These are phyloP conservation scores for Brassica carinata DNA, from an alignment of 345 rosid species.

Conservation along the genomic window DNA sequence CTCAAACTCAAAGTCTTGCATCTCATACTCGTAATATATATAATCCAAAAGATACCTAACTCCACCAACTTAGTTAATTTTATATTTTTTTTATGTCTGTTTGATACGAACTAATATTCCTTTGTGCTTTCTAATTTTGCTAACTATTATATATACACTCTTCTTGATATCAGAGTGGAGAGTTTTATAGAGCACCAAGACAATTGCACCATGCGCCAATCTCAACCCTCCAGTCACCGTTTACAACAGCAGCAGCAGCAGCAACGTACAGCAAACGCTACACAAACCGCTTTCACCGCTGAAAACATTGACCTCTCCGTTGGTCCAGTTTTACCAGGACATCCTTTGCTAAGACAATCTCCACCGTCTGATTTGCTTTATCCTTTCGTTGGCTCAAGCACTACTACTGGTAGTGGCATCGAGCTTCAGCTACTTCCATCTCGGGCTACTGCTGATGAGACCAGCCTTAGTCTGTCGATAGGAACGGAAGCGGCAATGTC, in stretches of 20 bases:
- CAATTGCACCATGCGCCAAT: constrained; percentile 68
- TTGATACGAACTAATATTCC: constrained; percentile 20
- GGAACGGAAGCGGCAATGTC: constrained; percentile 30
- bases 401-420: constrained; percentile 11
- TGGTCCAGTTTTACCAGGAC: constrained; percentile 42
- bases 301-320: constrained; percentile 8
- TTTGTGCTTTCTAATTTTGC: constrained; percentile 13
- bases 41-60: constrained; percentile 39
- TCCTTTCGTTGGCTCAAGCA: constrained; percentile 20
- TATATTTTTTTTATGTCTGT: not conserved
- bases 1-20: constrained; percentile 31
- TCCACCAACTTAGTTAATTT: constrained; percentile 33
- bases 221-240: constrained; percentile 46
- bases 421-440: constrained; percentile 42
- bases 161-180: constrained; percentile 66
- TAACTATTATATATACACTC: not conserved
- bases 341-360: constrained; percentile 46
- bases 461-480: constrained; percentile 37
- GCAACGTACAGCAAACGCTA: constrained; percentile 32
- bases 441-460: constrained; percentile 23
- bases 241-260: constrained; percentile 40
- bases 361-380: constrained; percentile 14
- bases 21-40: constrained; percentile 28
- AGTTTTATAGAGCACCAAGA: constrained; percentile 99
- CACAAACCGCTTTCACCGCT: constrained; percentile 36